These are phyloP conservation scores for Drechslerella dactyloides DNA, from an alignment of 2,329 filamentous ascomycete species.

Conservation along the genomic window DNA sequence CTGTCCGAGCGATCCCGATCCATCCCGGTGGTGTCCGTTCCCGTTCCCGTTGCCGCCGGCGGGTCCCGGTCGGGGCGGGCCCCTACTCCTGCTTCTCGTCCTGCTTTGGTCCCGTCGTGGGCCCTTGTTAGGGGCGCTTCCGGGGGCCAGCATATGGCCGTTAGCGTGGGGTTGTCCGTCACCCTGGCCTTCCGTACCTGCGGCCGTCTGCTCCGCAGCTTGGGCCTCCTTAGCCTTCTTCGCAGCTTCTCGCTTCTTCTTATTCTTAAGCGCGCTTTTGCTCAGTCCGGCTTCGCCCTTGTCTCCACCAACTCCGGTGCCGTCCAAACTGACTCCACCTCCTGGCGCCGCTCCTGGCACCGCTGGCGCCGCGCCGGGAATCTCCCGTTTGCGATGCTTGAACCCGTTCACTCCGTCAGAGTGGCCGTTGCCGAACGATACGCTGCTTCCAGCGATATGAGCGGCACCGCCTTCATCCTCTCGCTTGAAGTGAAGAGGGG, in stretches of 20 bases:
- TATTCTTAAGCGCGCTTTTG: constrained; percentile 90
- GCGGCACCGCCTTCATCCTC: constrained; percentile 95
- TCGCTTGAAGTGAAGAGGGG: constrained; percentile 93
- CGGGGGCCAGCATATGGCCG: constrained; percentile 52
- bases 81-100: constrained; percentile 63
- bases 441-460: constrained; percentile 64
- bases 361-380: constrained; percentile 83
- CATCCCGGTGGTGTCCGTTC: constrained; percentile 33
- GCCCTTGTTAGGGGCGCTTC: constrained; percentile 63
- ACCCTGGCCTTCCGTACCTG: constrained; percentile 62
- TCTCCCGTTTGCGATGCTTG: constrained; percentile 71
- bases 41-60: constrained; percentile 55
- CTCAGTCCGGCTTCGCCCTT: constrained; percentile 73
- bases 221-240: constrained; percentile 88
- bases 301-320: constrained; percentile 64
- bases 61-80: constrained; percentile 57
- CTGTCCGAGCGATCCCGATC: constrained; percentile 44
- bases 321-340: constrained; percentile 70
- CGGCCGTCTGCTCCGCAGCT: constrained; percentile 61
- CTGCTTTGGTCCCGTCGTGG: constrained; percentile 63
- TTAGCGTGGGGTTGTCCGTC: constrained; percentile 57
- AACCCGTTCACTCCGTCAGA: constrained; percentile 65
- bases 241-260: constrained; percentile 90
- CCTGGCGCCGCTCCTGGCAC: constrained; percentile 73
- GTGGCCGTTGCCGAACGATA: constrained; percentile 67